Evolutionary conservation across 371 early-diverging fungal species (phyloP), one percentile per base, ranked within the genome.

Genomic region (Apophysomyces variabilis): DNA sequence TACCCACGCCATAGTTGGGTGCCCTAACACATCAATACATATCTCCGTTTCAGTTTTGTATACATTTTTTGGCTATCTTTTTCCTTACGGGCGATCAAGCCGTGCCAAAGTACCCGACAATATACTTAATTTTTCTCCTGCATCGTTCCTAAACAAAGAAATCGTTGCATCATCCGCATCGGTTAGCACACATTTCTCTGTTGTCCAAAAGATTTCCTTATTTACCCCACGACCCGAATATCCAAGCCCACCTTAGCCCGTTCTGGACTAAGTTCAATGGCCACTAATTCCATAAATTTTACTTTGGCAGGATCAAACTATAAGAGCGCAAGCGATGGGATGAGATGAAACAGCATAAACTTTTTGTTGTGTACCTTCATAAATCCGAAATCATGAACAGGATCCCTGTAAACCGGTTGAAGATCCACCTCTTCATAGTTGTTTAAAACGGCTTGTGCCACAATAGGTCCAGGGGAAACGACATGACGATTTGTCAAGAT

Each of bases 361-460:
- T 26, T 26, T 26, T 26, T 26, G 32, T 26, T 4, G 63, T 38
- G 43, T 60, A 65, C 74, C 68, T 88, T 82, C 75, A 96, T 87
- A 67, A 96, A 89, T 1, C 94, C 95, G 86, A 95, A 96, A 74
- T 96, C 96, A 70, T 96, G 96, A 13, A 95, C 79, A 37, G 93
- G 94, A 69, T 91, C 91, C 38, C 86, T 82, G 68, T 94, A 96
- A 32, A 95, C 82, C 4, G 93, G 89, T 57, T 80, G 77, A 47
- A 93, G 89, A 62, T 90, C 89, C 7, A 94, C 91, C 66, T 94
- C 94, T 74, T 95, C 96, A 74, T 95, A 92, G 76, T 96, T 90
- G 71, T 90, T 88, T 57, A 90, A 88, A 18, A 95, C 79, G 3
- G 92, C 90, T 68, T 87, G 90, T 0, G 92, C 94, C 21, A 93